Conservation (phyloP, 495 filamentous ascomycete genomes). For the Bacidia gigantensis region DNA sequence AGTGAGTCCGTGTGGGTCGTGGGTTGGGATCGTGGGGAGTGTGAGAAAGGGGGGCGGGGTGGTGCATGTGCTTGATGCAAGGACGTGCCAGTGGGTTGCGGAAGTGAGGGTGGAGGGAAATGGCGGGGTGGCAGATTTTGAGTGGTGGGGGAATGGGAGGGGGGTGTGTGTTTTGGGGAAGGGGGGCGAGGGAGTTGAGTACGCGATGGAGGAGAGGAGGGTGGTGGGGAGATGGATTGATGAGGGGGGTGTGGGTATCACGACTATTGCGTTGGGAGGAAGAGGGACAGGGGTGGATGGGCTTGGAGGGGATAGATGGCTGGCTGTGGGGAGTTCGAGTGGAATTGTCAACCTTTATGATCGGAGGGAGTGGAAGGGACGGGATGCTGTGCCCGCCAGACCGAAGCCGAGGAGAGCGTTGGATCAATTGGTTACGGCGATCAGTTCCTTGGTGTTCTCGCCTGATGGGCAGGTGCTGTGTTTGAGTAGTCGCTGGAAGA, state of each 20-base stretch:
- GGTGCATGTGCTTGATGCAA: slow-evolving; percentile 69
- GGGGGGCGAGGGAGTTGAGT: slow-evolving; percentile 89
- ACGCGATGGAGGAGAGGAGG: slow-evolving; percentile 47
- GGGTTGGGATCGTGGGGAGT: slow-evolving; percentile 65
- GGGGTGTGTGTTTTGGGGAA: slow-evolving; percentile 60
- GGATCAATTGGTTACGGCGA: slow-evolving; percentile 76
- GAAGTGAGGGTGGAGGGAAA: slow-evolving; percentile 70
- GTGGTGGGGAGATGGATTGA: slow-evolving; percentile 77
- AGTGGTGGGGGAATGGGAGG: slow-evolving; percentile 81
- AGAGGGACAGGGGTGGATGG: slow-evolving; percentile 34
- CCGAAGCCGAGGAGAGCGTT: slow-evolving; percentile 59
- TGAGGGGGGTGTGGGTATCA: slow-evolving; percentile 78
- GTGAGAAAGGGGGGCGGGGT: slow-evolving; percentile 71
- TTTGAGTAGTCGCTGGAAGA: slow-evolving; percentile 72
- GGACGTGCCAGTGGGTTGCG: slow-evolving; percentile 78
- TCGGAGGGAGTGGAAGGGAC: slow-evolving; percentile 45
- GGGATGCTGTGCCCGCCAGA: slow-evolving; percentile 36
- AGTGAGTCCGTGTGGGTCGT: slow-evolving; percentile 69
- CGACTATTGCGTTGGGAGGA: slow-evolving; percentile 66
- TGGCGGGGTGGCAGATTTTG: slow-evolving; percentile 74
- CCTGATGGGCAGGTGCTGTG: slow-evolving; percentile 80
- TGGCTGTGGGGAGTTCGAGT: slow-evolving; percentile 69
- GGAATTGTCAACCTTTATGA: slow-evolving; percentile 93
- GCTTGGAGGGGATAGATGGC: slow-evolving; percentile 75
- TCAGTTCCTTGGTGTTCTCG: slow-evolving; percentile 62